Evolutionary conservation across 208 protist genomes (phyloP), one percentile per base, ranked within the genome.

Genomic region (Cochliopodium minus): DNA sequence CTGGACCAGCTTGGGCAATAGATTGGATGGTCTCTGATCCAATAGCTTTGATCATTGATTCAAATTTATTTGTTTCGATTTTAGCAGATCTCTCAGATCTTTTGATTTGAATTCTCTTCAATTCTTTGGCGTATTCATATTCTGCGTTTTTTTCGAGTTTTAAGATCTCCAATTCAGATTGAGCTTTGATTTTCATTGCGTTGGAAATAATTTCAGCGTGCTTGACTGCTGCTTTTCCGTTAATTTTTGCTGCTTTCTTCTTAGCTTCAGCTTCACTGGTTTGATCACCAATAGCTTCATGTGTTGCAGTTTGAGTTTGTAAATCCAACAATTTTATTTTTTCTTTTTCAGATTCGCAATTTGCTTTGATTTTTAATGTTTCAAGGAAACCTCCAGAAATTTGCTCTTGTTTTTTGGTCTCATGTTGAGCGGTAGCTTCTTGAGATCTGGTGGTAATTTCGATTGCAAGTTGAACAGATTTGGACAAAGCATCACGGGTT

Each of bases 391-490:
- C 79, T 11, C 57, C 53, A 30, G 76, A 77, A 51, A 83, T 66
- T 49, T 88, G 78, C 68, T 85, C 82, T 4, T 75, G 53, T 20
- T 74, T 47, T 50, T 73, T 71, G 9, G 82, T 79, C 50, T 84
- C 67, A 58, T 87, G 79, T 10, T 72, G 71, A 6, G 81, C 81
- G 50, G 78, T 70, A 58, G 78, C 85, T 46, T 87, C 81, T 72
- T 87, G 83, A 17, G 74, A 71, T 47, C 77, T 77, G 17, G 83
- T 86, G 48, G 84, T 86, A 47, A 89, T 89, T 55, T 89, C 77
- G 56, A 89, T 83, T 43, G 83, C 83, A 10, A 87, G 74, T 70
- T 89, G 83, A n/a, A 96, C 90, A 0, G 84, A 92, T 71, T 95
- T 92, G 65, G 92, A 85, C 45, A 95, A 67, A n/a, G 83, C 87